Evolutionary conservation across 2,329 filamentous ascomycete genomes (phyloP), one percentile per base, ranked within the genome.

Genomic region (Fusarium piperis): DNA sequence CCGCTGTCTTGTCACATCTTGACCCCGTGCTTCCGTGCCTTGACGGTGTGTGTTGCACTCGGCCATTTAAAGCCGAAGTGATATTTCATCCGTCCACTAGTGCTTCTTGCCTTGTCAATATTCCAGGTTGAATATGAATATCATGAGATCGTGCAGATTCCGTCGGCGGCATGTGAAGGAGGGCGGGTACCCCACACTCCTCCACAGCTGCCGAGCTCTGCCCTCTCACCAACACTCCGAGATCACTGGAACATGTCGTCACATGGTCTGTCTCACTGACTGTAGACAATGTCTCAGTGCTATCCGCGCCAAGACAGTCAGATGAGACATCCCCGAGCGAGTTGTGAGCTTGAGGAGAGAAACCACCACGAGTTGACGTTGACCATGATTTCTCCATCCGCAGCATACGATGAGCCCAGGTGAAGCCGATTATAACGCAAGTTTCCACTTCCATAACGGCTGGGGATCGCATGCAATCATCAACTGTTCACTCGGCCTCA

Each of bases 1-100:
- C 20, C 3, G 2, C 1, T 44, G 39, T 16, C 20, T 16, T 15
- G 13, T 20, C 23, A 15, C 9, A 23, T 44, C 39, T 44, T 44
- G 8, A 10, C 18, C 16, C 26, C 46, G 11, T 23, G 12, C 18
- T 23, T 20, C 16, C 33, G 30, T 52, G 15, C 30, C 23, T 60
- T 35, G 33, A 16, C 33, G 20, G 28, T 39, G 23, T 66, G 66
- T 16, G 59, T 64, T 30, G 32, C 59, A 67, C 56, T 72, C 69
- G 70, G 62, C 62, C 41, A 44, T 67, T 72, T 52, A 13, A 44
- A 66, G 65, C 69, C 55, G 46, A 61, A 39, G 16, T 32, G 33
- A 38, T 70, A 57, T 46, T 70, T 60, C 46, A 72, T 69, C 68
- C 64, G 68, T 65, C 68, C 68, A 64, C 33, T 72, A 20, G 55